Evolutionary conservation across 495 filamentous ascomycete genomes (phyloP).

Genomic region (Tuber microsphaerosporum): DNA sequence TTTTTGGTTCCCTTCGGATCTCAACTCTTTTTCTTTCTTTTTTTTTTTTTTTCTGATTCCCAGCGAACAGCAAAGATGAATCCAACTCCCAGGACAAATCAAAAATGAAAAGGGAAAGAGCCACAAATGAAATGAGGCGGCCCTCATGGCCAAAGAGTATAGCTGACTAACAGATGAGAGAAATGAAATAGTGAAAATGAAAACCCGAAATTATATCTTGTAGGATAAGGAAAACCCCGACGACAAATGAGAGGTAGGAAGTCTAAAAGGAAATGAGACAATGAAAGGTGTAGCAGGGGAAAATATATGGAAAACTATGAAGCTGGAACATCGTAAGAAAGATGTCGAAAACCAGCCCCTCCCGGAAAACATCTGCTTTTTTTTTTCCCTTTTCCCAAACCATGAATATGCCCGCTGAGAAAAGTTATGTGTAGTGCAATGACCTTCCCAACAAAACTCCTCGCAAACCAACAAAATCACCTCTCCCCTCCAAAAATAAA

Average conservation of each 20-base stretch:
- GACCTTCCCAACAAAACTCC: neutral
- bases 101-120: conserved; percentile 16
- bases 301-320: neutral
- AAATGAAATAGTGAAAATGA: conserved; percentile 2
- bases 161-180: neutral
- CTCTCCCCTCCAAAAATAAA: neutral
- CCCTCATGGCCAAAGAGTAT: neutral
- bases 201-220: neutral
- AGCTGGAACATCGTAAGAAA: neutral
- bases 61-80: neutral
- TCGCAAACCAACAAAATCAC: neutral
- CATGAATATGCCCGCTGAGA: neutral
- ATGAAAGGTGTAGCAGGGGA: conserved; percentile 1
- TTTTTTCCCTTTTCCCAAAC: neutral
- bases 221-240: neutral
- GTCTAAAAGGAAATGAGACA: conserved; percentile 1
- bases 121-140: conserved; percentile 23
- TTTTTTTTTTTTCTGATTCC: conserved; percentile 20
- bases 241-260: neutral
- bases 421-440: conserved; percentile 1
- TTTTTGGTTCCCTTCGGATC: conserved; percentile 8
- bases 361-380: neutral
- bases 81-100: neutral
- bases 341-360: neutral
- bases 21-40: conserved; percentile 9